phyloP scores from a whole-genome alignment of 306 rosid species.

The Leucaena leucocephala region DNA sequence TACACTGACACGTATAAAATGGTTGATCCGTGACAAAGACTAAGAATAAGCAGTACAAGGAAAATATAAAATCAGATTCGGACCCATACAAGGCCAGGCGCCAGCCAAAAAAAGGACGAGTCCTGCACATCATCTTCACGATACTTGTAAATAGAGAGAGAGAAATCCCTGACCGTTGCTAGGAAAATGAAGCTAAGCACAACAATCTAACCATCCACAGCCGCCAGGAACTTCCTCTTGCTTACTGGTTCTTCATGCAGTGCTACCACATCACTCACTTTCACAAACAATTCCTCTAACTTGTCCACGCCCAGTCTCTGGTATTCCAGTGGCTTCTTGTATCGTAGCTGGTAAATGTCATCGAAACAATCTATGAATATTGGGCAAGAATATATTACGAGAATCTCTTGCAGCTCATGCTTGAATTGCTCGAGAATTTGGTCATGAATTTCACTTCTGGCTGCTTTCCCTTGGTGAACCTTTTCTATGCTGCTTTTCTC shows the following conservation, averaged over 20 bases:
- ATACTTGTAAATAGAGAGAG: constrained; percentile 28
- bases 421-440: constrained; percentile 63
- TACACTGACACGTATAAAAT: constrained; percentile 12
- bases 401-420: constrained; percentile 85
- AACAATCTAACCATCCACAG: constrained; percentile 57
- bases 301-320: constrained; percentile 63
- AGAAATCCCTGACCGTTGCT: constrained; percentile 11
- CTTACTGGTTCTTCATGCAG: constrained; percentile 81
- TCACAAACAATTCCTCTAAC: constrained; percentile 77
- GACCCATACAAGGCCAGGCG: constrained; percentile 60
- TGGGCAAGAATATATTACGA: constrained; percentile 86
- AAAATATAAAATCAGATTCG: constrained; percentile 31
- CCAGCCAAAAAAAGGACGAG: constrained; percentile 45
- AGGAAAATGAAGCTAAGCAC: constrained; percentile 37
- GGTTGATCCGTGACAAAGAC: constrained; percentile 17
- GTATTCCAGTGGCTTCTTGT: constrained; percentile 78
- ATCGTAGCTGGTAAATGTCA: constrained; percentile 74
- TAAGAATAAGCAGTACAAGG: constrained; percentile 38
- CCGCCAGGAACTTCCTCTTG: constrained; percentile 74
- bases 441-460: constrained; percentile 43
- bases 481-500: constrained; percentile 44
- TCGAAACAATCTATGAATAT: constrained; percentile 75
- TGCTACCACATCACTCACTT: constrained; percentile 73
- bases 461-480: constrained; percentile 45
- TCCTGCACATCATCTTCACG: constrained; percentile 37